phyloP scores from a whole-genome alignment of 768 basidiomycete species.

The Ramaria sp. region DNA sequence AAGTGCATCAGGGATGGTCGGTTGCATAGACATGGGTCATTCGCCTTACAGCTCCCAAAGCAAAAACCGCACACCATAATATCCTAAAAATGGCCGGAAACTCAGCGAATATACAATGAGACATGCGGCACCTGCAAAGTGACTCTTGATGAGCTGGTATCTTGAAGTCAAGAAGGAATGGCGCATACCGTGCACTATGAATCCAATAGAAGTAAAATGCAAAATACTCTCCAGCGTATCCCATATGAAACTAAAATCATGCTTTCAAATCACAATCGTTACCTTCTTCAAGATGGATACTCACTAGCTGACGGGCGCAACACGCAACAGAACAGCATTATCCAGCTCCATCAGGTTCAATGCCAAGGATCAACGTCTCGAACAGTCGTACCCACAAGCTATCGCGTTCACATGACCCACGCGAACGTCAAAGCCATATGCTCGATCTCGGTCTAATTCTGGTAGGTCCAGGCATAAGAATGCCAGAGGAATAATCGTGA shows the following conservation, averaged over 20 bases:
- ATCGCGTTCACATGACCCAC: constrained; percentile 55
- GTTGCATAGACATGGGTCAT: background rate
- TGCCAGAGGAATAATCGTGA: constrained; percentile 57
- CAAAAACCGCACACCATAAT: constrained; percentile 69
- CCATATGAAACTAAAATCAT: constrained; percentile 69
- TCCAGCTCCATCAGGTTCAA: background rate
- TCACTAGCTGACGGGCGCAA: background rate
- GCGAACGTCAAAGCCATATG: constrained; percentile 62
- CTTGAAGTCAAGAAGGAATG: background rate
- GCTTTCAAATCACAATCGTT: background rate
- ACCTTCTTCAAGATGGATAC: background rate
- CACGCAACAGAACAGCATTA: background rate
- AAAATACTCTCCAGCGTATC: constrained; percentile 61
- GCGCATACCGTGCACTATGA: constrained; percentile 60
- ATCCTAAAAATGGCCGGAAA: constrained; percentile 66
- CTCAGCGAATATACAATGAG: constrained; percentile 54
- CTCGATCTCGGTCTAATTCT: constrained; percentile 45
- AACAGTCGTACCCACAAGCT: constrained; percentile 47
- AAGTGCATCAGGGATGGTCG: constrained; percentile 1
- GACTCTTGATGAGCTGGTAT: background rate
- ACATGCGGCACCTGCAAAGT: constrained; percentile 44
- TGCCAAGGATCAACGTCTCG: background rate
- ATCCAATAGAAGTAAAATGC: constrained; percentile 62
- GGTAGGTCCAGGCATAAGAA: constrained; percentile 40
- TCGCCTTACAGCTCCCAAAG: constrained; percentile 68